phyloP scores from a whole-genome alignment of 75 land plant genomes.

The Selaginella tamariscina region DNA sequence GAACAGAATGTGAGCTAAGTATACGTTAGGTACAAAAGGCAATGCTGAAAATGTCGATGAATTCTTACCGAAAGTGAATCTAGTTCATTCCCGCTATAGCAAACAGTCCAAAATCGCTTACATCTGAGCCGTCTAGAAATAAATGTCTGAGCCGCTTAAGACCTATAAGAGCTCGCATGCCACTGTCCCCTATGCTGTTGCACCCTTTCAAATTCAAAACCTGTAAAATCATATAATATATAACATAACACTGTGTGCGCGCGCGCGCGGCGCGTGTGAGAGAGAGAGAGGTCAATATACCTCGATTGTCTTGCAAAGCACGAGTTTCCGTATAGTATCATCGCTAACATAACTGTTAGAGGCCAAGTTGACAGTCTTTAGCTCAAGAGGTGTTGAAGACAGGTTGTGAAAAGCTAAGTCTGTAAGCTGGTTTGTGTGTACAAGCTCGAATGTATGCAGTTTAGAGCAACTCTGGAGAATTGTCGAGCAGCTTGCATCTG shows the following conservation, averaged over 20 bases:
- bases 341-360: conserved; percentile 63
- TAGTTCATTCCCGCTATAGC: conserved; percentile 33
- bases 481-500: conserved; percentile 79
- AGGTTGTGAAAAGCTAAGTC: conserved; percentile 87
- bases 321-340: conserved; percentile 40
- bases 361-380: conserved; percentile 57
- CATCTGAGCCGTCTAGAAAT: conserved; percentile 56
- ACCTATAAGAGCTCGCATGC: conserved; percentile 41
- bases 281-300: too few relatives aligned
- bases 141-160: conserved; percentile 48
- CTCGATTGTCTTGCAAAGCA: conserved; percentile 40
- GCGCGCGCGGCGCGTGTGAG: too few relatives aligned
- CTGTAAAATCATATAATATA: too few relatives aligned
- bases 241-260: too few relatives aligned
- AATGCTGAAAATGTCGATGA: too few relatives aligned
- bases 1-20: too few relatives aligned
- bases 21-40: too few relatives aligned
- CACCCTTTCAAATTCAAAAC: conserved; percentile 77
- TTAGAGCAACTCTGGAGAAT: conserved; percentile 68
- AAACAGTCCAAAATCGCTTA: conserved; percentile 64
- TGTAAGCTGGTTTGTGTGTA: conserved; percentile 59
- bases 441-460: conserved; percentile 60
- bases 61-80: conserved; percentile 57
- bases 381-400: conserved; percentile 60
- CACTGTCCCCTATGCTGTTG: conserved; percentile 65